Percentiles rank a stretch among this genome's conserved stretches.
These are phyloP conservation scores for Arxiozyma heterogenica DNA, from an alignment of 1,139 yeast genomes.

Conservation along the genomic window DNA sequence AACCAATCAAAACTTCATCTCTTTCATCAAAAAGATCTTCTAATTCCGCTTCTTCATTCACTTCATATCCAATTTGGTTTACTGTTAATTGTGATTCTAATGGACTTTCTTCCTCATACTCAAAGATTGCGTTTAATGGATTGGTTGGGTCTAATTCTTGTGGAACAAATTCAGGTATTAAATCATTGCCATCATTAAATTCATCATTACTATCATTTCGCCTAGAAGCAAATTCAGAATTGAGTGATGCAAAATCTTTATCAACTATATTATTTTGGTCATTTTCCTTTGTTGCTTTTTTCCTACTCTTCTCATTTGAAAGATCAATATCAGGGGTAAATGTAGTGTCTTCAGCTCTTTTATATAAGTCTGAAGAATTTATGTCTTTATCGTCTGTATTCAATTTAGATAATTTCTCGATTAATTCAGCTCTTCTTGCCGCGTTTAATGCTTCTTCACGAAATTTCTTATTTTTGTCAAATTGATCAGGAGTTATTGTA, in stretches of 20 bases:
- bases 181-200: slow-evolving; percentile 9
- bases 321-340: slow-evolving; percentile 24
- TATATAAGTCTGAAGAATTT: slow-evolving; percentile 27
- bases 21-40: slow-evolving; percentile 41
- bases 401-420: slow-evolving; percentile 33
- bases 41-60: slow-evolving; percentile 34
- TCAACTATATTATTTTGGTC: slow-evolving; percentile 14
- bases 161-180: slow-evolving; percentile 22
- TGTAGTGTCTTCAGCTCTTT: slow-evolving; percentile 24
- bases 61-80: slow-evolving; percentile 2
- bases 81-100: slow-evolving; percentile 1
- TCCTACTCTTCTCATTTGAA: neutral
- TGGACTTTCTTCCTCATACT: slow-evolving; percentile 30
- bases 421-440: slow-evolving; percentile 57
- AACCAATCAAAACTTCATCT: slow-evolving; percentile 68
- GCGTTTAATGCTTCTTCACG: slow-evolving; percentile 49
- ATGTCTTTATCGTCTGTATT: slow-evolving; percentile 17
- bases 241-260: slow-evolving; percentile 21
- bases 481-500: slow-evolving; percentile 40
- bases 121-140: slow-evolving; percentile 29
- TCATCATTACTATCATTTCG: slow-evolving; percentile 12
- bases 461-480: slow-evolving; percentile 59
- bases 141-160: slow-evolving; percentile 28
- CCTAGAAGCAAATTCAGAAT: slow-evolving; percentile 17
- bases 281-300: slow-evolving; percentile 3